Evolutionary conservation across 768 basidiomycete genomes (phyloP), one percentile per base, ranked within the genome.

Genomic region (Mycena capillaripes): DNA sequence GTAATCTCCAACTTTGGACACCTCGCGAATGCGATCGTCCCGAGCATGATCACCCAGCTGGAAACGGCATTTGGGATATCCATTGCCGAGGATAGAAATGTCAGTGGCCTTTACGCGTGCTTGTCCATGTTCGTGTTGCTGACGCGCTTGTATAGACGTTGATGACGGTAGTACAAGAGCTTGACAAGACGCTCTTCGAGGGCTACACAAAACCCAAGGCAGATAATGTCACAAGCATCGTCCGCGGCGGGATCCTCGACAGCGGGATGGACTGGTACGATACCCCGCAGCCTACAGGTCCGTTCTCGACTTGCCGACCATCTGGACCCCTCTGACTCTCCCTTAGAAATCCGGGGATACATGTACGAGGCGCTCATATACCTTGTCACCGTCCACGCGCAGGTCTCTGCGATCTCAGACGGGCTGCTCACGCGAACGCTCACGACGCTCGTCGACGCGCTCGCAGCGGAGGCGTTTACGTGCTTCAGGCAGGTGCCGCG

Each of bases 191-290:
- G 48, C 86, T 99, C 34, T 99, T 99, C 78, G 92, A 95, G 66
- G 92, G 94, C 60, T 98, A 95, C 79, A 85, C 94, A 75, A 94
- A 93, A 76, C 91, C 95, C 46, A 96, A 96, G 79, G 86, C 92
- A n/a, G 86, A 86, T n/a, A 82, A 83, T 17, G 87, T 96, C 36
- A 92, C 86, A 58, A 81, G 84, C 40, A 91, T 95, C 59, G 85
- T 98, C 44, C 90, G 92, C 30, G 85, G 86, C 61, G 98, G 98
- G 12, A 93, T 99, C 55, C 84, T 98, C 32, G 89, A 94, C 60
- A 85, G 85, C 30, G 84, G 88, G 36, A 95, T 98, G 88, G 95
- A 98, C 79, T 99, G 98, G 98, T 95, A 92, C 76, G 93, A 96
- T 75, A 96, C 95, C 0, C 92, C 94, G 4, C 96, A 97, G 78